Conservation (phyloP, 129 eudicot genomes). For the Rutidosis leptorrhynchoides region DNA sequence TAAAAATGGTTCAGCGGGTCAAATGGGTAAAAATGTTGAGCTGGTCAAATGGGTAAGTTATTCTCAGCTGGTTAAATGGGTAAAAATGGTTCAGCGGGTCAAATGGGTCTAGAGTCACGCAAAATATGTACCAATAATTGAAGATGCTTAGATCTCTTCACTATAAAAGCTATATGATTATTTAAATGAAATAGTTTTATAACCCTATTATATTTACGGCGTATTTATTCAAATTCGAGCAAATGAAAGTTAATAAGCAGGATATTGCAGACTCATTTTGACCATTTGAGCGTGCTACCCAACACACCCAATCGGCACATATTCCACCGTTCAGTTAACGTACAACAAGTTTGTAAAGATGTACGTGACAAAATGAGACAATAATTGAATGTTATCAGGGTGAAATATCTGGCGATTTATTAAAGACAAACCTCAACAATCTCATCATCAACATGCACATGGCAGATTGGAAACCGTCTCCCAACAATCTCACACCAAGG, state of each 20-base stretch:
- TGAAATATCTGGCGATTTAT: slow-evolving; percentile 10
- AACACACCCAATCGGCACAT: background rate
- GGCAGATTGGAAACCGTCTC: slow-evolving; percentile 78
- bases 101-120: too few species aligned
- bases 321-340: background rate
- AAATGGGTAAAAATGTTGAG: too few species aligned
- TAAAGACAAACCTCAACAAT: slow-evolving; percentile 61
- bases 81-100: too few species aligned
- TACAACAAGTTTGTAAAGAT: background rate
- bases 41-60: too few species aligned
- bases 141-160: background rate
- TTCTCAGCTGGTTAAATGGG: too few species aligned
- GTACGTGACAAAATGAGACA: background rate
- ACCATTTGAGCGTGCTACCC: background rate
- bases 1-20: background rate
- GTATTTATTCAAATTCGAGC: background rate
- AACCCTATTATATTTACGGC: background rate
- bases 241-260: background rate
- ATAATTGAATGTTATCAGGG: background rate
- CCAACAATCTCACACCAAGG: slow-evolving; percentile 60
- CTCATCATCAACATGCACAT: slow-evolving; percentile 62
- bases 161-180: background rate
- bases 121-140: too few species aligned
- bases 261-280: background rate
- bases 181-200: background rate